phyloP scores from a whole-genome alignment of 148 eudicot genomes.

The Nyssa sinensis region DNA sequence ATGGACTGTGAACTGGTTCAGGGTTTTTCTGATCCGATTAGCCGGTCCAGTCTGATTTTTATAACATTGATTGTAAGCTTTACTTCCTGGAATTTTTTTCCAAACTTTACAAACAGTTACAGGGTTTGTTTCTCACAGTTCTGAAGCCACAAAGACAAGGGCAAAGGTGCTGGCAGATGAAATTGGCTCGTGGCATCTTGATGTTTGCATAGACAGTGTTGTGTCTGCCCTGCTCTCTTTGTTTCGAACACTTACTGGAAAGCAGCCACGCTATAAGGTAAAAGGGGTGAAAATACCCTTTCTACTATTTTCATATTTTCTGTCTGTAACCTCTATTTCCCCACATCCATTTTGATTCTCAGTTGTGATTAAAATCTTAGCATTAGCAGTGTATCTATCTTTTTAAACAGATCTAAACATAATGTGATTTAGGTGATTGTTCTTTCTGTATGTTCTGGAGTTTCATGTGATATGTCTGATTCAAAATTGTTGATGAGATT shows the following conservation, averaged over 20 bases:
- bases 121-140: slow-evolving; percentile 44
- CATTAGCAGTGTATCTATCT: neutral
- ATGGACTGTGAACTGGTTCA: too few species aligned
- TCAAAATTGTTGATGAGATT: neutral
- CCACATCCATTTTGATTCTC: neutral
- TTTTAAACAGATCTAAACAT: neutral
- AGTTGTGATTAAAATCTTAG: neutral
- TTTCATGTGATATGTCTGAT: neutral
- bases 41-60: too few species aligned
- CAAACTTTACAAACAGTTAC: neutral
- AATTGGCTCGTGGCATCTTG: slow-evolving; percentile 95
- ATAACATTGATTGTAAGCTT: neutral
- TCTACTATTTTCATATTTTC: neutral
- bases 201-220: slow-evolving; percentile 76
- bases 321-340: neutral
- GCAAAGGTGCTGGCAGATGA: slow-evolving; percentile 83
- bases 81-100: neutral
- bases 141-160: slow-evolving; percentile 71
- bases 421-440: neutral
- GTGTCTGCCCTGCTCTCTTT: slow-evolving; percentile 73
- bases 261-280: slow-evolving; percentile 88
- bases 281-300: neutral
- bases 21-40: too few species aligned
- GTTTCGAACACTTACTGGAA: slow-evolving; percentile 88
- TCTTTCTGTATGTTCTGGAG: neutral